Base-by-base conservation (phyloP, 108 stramenopile species). In the Cyclotella choctawhatcheeana region DNA sequence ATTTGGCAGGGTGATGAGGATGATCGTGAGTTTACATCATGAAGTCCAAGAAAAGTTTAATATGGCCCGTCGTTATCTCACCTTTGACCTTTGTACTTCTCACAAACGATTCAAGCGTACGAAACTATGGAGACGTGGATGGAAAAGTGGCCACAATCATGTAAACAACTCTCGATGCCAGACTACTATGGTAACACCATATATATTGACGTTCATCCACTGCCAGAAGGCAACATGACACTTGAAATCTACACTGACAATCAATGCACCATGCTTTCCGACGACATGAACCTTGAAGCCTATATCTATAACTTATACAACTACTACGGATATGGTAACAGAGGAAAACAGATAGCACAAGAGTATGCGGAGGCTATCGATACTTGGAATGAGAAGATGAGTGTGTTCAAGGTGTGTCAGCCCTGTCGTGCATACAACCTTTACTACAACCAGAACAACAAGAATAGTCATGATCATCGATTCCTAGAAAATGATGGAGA, bases 351-450 rank as follows among this genome's bases (percentile, higher is more conserved):
- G 18, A 52, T 59, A 6, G 73, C 73, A 0, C 25, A 51, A 17
- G 31, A 24, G 1, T 63, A 45, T 35, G 58, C 40, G 5, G 58
- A 60, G 8, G 48, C 53, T 2, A 61, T 69, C n/a, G 52, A 48
- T 2, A 67, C 68, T 8, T 69, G 68, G 76, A 77, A 77, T 50
- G 65, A 77, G 27, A 45, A 65, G 22, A 67, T 77, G 64, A 67
- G 62, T 33, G 58, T 43, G 6, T 77, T 70, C 69, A 77, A 77
- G 40, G 27, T 67, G 16, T 77, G 76, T 44, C 76, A 77, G 44
- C 76, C 76, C 2, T 77, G 76, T 53, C n/a, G 55, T 0, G 76
- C 76, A 3, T 77, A 77, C 69, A 67, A 77, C 45, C 65, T 69
- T 24, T 51, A 12, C 14, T 37, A 30, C 5, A 18, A 56, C 1